Evolutionary conservation across 164 flowering plant genomes (phyloP), one percentile per base, ranked within the genome.

Genomic region (Magnolia kwangsiensis): DNA sequence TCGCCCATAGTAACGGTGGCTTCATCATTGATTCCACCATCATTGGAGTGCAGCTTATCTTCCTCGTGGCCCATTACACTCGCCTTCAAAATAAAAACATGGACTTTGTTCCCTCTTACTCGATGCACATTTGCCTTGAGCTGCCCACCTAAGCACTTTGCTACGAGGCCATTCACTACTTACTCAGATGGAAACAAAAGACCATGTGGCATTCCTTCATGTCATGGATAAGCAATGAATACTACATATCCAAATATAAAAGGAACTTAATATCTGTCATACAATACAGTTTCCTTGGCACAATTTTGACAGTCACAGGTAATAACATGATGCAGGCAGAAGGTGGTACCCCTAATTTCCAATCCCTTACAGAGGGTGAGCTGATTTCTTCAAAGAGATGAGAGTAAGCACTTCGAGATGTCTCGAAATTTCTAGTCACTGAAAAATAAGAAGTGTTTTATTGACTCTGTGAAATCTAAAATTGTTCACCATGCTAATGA

Each of bases 1-100:
- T 83, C 89, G 71, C 64, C 79, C 21, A 77, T 79, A 29, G 20
- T 24, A 14, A 78, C 71, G 11, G 83, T 82, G 78, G 23, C 74
- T 3, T 71, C 85, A 74, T 78, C 78, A 58, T 65, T 70, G 2
- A 61, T 79, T 68, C 74, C 83, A 74, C 50, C 72, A 69, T 31
- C 74, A 23, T 14, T 68, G 20, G 76, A 66, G 65, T 80, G 76
- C 16, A 61, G 18, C 27, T 55, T 75, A 73, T 73, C 78, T 67
- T 79, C 82, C 70, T 78, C 74, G n/a, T 1, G 66, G 63, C 29
- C 80, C 87, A 82, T 84, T 63, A 51, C 19, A 11, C n/a, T 6
- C 19, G 11, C 27, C 29, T 51, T 23, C 16, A 67, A 45, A 64
- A 14, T 21, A 20, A 19, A 74, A 64, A 7, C n/a, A 21, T n/a